phyloP scores from a whole-genome alignment of 208 protist species.

The Trichomonas gallinae region DNA sequence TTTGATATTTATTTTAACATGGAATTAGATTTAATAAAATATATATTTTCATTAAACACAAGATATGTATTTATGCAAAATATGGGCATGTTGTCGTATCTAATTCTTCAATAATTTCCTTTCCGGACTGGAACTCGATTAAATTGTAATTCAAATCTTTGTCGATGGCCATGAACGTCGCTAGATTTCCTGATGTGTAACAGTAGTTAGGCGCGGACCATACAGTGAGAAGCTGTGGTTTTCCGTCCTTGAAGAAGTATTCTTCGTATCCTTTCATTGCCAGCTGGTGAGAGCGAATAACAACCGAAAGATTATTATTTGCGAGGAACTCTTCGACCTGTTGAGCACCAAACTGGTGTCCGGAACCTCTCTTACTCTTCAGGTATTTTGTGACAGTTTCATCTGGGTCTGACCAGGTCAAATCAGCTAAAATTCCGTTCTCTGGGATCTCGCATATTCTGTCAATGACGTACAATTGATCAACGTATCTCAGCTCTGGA shows the following conservation, averaged over 20 bases:
- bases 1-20: too few species aligned
- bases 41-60: background rate
- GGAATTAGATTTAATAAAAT: too few species aligned
- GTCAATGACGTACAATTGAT: background rate
- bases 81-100: background rate
- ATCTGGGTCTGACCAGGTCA: background rate
- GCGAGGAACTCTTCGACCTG: conserved; percentile 52
- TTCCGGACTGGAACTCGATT: background rate
- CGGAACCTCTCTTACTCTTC: conserved; percentile 60
- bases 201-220: conserved; percentile 67
- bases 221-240: conserved; percentile 56
- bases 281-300: conserved; percentile 68
- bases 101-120: background rate
- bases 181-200: background rate
- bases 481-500: background rate
- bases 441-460: background rate
- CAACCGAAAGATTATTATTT: conserved; percentile 56
- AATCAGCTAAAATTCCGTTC: background rate
- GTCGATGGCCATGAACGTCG: background rate
- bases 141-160: background rate
- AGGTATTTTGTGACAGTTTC: conserved; percentile 64
- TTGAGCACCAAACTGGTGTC: conserved; percentile 61
- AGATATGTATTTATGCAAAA: background rate
- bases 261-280: conserved; percentile 72
- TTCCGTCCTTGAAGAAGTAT: conserved; percentile 49